These are phyloP conservation scores for Pleodorina starrii DNA, from an alignment of 139 green algal genomes.

Conservation along the genomic window DNA sequence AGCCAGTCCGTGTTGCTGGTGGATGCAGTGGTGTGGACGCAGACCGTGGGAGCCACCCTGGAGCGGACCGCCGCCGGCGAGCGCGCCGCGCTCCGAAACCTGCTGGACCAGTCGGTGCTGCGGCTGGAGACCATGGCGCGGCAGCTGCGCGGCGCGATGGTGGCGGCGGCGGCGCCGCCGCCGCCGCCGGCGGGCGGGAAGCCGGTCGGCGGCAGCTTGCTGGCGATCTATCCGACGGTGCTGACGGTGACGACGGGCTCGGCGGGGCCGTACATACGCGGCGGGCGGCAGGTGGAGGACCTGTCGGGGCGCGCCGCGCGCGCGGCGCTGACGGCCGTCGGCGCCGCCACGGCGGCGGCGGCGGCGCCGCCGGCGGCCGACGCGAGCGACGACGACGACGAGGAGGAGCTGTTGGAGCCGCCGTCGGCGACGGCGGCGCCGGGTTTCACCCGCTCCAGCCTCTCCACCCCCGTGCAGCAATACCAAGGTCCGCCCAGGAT, in stretches of 20 bases:
- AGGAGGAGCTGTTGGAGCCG: background rate
- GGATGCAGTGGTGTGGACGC: conserved; percentile 64
- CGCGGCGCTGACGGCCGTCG: conserved; percentile 29
- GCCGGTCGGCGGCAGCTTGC: background rate
- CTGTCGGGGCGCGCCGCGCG: background rate
- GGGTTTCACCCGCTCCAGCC: too few relatives aligned
- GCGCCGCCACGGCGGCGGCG: background rate
- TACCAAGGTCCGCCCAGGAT: background rate
- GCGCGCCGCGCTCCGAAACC: conserved; percentile 46
- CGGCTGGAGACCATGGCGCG: conserved; percentile 59
- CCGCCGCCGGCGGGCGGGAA: background rate
- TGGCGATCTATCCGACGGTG: background rate
- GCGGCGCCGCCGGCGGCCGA: background rate
- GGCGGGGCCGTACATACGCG: background rate
- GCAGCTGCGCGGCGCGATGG: conserved; percentile 54
- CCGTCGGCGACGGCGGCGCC: background rate
- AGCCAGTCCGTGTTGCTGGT: conserved; percentile 53
- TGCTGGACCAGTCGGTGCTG: conserved; percentile 58
- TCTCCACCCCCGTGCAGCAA: too few relatives aligned
- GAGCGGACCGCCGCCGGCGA: conserved; percentile 38
- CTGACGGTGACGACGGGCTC: background rate
- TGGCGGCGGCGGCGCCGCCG: background rate
- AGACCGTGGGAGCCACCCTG: conserved; percentile 45
- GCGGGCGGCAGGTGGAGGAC: conserved; percentile 21
- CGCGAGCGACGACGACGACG: background rate